These are phyloP conservation scores for Hygrocybe coccinea DNA, from an alignment of 768 basidiomycete genomes.

Conservation along the genomic window DNA sequence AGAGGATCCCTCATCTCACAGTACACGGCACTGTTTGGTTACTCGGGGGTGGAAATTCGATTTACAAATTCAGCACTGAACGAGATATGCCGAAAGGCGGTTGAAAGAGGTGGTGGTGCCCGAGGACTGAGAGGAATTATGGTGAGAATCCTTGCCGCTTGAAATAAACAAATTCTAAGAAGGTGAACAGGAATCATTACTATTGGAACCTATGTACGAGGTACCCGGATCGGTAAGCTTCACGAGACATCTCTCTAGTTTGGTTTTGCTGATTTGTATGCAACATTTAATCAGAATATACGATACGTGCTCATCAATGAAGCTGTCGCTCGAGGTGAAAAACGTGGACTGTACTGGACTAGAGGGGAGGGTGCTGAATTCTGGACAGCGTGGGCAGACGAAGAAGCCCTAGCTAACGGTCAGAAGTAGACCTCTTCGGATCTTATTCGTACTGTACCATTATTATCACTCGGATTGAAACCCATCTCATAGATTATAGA, in stretches of 20 bases:
- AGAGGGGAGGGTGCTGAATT: constrained; percentile 61
- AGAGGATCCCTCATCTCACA: constrained; percentile 88
- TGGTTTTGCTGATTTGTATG: no score
- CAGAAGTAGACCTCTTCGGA: not conserved
- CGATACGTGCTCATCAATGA: constrained; percentile 79
- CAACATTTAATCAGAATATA: constrained; percentile 69
- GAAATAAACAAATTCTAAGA: constrained; percentile 1
- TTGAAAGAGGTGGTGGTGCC: constrained; percentile 83
- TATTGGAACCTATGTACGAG: constrained; percentile 92
- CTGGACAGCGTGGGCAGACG: constrained; percentile 73
- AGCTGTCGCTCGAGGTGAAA: constrained; percentile 59
- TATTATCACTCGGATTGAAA: no score
- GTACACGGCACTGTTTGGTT: constrained; percentile 77
- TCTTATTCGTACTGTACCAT: no score
- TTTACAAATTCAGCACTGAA: constrained; percentile 80
- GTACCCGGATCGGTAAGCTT: constrained; percentile 70
- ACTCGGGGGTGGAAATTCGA: constrained; percentile 78
- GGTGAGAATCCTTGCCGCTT: constrained; percentile 37
- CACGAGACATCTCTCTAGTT: no score
- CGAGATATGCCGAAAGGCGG: constrained; percentile 75
- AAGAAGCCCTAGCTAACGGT: constrained; percentile 41
- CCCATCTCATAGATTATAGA: no score
- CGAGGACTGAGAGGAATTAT: constrained; percentile 86
- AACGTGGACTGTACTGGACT: constrained; percentile 69
- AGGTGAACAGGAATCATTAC: constrained; percentile 58